These are phyloP conservation scores for Colletotrichum neosansevieriae DNA, from an alignment of 2,329 filamentous ascomycete species.

Conservation along the genomic window DNA sequence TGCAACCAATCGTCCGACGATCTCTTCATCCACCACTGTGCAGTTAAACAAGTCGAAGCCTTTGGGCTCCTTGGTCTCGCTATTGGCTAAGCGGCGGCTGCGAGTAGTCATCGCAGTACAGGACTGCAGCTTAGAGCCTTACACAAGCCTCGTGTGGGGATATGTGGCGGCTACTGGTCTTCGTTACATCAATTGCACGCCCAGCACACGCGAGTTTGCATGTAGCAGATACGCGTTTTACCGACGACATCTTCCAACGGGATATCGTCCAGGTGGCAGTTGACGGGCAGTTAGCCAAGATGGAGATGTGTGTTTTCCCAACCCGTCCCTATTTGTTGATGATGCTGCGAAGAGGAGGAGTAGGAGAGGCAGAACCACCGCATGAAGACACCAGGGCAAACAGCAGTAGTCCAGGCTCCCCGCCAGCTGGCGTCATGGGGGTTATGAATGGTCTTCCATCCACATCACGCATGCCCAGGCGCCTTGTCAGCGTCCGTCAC, in stretches of 20 bases:
- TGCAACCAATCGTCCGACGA: conserved; percentile 24
- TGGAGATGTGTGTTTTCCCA: conserved; percentile 8
- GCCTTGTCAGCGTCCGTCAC: conserved; percentile 31
- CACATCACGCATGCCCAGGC: conserved; percentile 35
- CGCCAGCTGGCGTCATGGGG: conserved; percentile 13
- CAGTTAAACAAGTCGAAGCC: conserved; percentile 29
- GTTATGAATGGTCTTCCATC: conserved; percentile 1
- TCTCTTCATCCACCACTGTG: conserved; percentile 33
- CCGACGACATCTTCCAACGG: conserved; percentile 4
- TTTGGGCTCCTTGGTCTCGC: neutral
- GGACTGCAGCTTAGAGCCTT: conserved; percentile 39
- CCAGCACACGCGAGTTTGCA: conserved; percentile 5
- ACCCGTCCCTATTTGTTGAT: neutral
- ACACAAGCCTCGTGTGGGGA: conserved; percentile 39
- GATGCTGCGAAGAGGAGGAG: conserved; percentile 2
- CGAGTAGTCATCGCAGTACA: conserved; percentile 31
- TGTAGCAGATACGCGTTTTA: conserved; percentile 28
- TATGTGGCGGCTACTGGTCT: conserved; percentile 14
- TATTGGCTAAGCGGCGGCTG: conserved; percentile 34
- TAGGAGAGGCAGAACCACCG: conserved; percentile 1
- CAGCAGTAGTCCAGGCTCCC: neutral
- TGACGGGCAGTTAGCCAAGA: conserved; percentile 6
- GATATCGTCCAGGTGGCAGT: neutral
- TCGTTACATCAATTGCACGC: conserved; percentile 28
- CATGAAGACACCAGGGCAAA: neutral